Conservation (phyloP, 345 rosid species). For the Raphanus sativus region DNA sequence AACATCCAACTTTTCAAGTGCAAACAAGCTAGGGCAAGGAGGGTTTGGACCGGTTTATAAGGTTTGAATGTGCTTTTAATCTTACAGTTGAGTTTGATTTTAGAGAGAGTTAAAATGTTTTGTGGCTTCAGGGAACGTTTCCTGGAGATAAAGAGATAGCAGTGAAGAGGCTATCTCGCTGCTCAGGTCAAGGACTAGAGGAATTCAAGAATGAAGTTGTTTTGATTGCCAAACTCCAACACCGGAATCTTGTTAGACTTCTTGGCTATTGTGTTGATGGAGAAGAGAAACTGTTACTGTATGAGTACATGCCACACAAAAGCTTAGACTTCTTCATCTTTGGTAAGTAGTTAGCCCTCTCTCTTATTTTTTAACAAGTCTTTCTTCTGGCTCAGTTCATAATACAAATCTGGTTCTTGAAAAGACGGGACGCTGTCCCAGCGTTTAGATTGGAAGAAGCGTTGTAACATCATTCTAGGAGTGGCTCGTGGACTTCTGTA, state of each 20-base stretch:
- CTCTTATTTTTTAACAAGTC: background rate
- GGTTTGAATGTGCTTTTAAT: slow-evolving; percentile 31
- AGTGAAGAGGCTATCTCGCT: slow-evolving; percentile 56
- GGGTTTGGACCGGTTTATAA: slow-evolving; percentile 80
- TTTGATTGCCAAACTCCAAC: slow-evolving; percentile 71
- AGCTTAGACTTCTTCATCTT: slow-evolving; percentile 66
- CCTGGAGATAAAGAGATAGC: slow-evolving; percentile 54
- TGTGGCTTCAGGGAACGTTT: slow-evolving; percentile 46
- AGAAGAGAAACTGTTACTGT: slow-evolving; percentile 58
- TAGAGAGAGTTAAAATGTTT: background rate
- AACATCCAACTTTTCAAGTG: slow-evolving; percentile 61
- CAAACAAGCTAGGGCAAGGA: slow-evolving; percentile 73
- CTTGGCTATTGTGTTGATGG: slow-evolving; percentile 60
- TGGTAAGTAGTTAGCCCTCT: slow-evolving; percentile 36
- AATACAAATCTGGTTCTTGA: slow-evolving; percentile 18
- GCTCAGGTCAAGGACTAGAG: slow-evolving; percentile 65
- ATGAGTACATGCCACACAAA: slow-evolving; percentile 70
- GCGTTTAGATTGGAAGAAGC: slow-evolving; percentile 50
- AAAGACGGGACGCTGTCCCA: slow-evolving; percentile 41
- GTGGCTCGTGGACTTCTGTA: slow-evolving; percentile 67
- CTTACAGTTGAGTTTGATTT: no score
- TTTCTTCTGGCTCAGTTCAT: background rate
- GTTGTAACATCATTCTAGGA: slow-evolving; percentile 58
- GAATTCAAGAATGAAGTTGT: slow-evolving; percentile 64
- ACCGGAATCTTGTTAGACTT: slow-evolving; percentile 67